Conservation (phyloP, 2,329 filamentous ascomycete genomes). For the Zopfia rhizophila region DNA sequence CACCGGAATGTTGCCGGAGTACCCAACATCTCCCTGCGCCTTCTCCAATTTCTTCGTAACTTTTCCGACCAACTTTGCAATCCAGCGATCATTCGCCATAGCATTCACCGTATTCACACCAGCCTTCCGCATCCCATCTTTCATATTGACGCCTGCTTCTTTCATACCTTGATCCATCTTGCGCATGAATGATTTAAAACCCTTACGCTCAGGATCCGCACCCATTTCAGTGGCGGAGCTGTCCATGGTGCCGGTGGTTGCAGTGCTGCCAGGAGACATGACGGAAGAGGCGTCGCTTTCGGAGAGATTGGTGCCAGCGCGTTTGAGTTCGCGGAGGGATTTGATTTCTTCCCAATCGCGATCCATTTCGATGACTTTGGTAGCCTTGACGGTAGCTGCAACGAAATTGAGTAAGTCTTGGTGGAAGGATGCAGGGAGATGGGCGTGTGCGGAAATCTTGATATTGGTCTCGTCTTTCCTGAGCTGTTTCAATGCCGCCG, state of each 20-base stretch:
- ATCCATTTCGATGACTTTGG: slow-evolving; percentile 66
- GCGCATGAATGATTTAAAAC: slow-evolving; percentile 25
- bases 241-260: slow-evolving; percentile 9
- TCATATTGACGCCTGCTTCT: slow-evolving; percentile 48
- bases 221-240: slow-evolving; percentile 25
- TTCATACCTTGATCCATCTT: slow-evolving; percentile 41
- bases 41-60: slow-evolving; percentile 60
- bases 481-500: slow-evolving; percentile 53
- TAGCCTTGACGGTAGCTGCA: slow-evolving; percentile 66
- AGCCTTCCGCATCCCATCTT: slow-evolving; percentile 60
- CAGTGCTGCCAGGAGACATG: slow-evolving; percentile 29
- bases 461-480: slow-evolving; percentile 62
- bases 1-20: slow-evolving; percentile 60
- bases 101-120: slow-evolving; percentile 53
- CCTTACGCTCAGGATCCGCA: slow-evolving; percentile 17
- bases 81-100: slow-evolving; percentile 65
- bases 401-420: slow-evolving; percentile 64
- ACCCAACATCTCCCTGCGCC: slow-evolving; percentile 62
- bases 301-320: slow-evolving; percentile 34
- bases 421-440: slow-evolving; percentile 61
- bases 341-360: slow-evolving; percentile 54
- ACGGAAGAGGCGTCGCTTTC: slow-evolving; percentile 33
- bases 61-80: slow-evolving; percentile 64
- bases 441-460: slow-evolving; percentile 59
- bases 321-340: slow-evolving; percentile 34